phyloP scores from a whole-genome alignment of 2,329 filamentous ascomycete genomes.

The Zymoseptoria ardabiliae region DNA sequence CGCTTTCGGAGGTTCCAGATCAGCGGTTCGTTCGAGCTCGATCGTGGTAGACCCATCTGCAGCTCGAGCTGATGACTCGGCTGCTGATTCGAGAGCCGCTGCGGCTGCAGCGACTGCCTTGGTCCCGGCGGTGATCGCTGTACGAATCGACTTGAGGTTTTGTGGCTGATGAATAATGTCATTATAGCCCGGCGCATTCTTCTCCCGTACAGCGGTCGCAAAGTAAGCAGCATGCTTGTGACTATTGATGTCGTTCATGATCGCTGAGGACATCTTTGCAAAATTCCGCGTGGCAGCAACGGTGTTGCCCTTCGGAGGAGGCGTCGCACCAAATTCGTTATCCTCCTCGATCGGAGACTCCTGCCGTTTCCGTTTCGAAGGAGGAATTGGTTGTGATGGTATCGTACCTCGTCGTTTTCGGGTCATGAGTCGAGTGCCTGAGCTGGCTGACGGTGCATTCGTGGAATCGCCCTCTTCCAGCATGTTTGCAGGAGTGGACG shows the following conservation, averaged over 20 bases:
- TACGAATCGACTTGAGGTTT: constrained; percentile 45
- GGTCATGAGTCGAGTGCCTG: constrained; percentile 21
- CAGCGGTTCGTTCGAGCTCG: constrained; percentile 62
- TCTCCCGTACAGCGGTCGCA: constrained; percentile 41
- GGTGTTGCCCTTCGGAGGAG: constrained; percentile 23
- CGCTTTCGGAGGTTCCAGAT: constrained; percentile 75
- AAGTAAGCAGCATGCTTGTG: constrained; percentile 49
- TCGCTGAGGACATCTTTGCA: constrained; percentile 38
- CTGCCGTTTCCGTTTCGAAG: constrained; percentile 38
- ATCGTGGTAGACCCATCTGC: constrained; percentile 32
- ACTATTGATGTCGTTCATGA: constrained; percentile 45
- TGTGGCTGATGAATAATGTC: constrained; percentile 47
- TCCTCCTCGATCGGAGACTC: constrained; percentile 21
- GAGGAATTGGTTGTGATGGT: constrained; percentile 22
- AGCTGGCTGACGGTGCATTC: constrained; percentile 19
- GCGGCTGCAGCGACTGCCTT: constrained; percentile 52
- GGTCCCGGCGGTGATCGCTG: constrained; percentile 39
- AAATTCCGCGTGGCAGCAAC: constrained; percentile 44
- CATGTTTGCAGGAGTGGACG: constrained; percentile 37
- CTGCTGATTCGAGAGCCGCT: constrained; percentile 46
- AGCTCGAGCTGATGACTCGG: constrained; percentile 43
- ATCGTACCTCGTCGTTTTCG: constrained; percentile 30
- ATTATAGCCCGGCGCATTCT: constrained; percentile 45
- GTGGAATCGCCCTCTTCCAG: constrained; percentile 32
- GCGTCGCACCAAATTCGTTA: constrained; percentile 10